Base-by-base conservation (phyloP, 345 rosid species). In the Lenwebbia sp. region DNA sequence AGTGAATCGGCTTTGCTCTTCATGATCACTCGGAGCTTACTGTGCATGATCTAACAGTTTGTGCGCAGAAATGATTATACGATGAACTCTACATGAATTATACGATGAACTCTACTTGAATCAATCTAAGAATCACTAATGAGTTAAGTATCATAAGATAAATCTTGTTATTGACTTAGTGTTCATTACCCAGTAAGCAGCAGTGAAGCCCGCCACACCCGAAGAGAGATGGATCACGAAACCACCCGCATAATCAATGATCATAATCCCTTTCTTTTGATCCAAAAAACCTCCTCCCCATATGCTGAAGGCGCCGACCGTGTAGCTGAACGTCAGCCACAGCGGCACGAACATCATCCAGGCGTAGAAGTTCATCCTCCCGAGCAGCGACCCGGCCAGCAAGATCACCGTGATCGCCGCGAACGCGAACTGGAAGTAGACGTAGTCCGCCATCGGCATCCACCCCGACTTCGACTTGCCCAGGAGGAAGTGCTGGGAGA, bases 211-310 rank as follows among this genome's bases (percentile, higher is more conserved):
- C 86, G 96, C 94, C 22, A 93, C 94, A 23, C 94, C 93, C 56
- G 96, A 93, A 12, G 95, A 94, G n/a, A 94, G 93, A 86, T 94
- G 96, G 82, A 94, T 90, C 5, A 94, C 96, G 84, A 86, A 94
- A 33, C 95, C 94, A 57, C 94, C 94, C 1, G 95, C 95, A 83
- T 92, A 94, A 85, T 93, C 95, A 83, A 94, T 93, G 8, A 91
- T 76, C 12, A 15, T n/a, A 30, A 83, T 52, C 19, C 49, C 83
- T 26, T 50, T 28, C 49, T 44, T 14, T 1, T 22, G 0, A 1
- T 49, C 13, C 75, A 94, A 88, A 85, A 93, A 90, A 1, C 95
- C 94, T 5, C 28, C 28, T 21, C 94, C 94, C 94, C 95, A 94
- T 10, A 94, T 90, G 3, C 88, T 86, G 58, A 62, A 93, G 47